Conservation (phyloP, 768 basidiomycete species). For the Austroboletus festivus region DNA sequence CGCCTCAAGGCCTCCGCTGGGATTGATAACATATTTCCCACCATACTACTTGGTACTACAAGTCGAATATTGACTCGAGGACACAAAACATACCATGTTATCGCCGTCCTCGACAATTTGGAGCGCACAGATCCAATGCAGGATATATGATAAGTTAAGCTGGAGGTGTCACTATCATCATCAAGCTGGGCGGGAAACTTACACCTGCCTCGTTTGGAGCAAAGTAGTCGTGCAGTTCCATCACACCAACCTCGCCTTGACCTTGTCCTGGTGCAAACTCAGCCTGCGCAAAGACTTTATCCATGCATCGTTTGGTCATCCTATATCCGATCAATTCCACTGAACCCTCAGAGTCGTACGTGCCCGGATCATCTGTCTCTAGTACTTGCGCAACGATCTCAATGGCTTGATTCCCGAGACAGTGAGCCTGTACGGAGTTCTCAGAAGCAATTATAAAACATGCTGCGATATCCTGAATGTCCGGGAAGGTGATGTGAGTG, state of each 20-base stretch:
- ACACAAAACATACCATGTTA: slow-evolving; percentile 54
- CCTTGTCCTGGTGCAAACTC: too few species aligned
- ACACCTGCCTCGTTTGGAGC: slow-evolving; percentile 61
- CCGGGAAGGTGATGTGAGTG: neutral
- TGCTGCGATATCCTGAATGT: slow-evolving; percentile 62
- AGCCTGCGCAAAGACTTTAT: too few species aligned
- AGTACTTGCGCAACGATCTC: slow-evolving; percentile 68
- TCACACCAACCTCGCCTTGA: too few species aligned
- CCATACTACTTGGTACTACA: slow-evolving; percentile 49
- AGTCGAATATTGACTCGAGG: too few species aligned
- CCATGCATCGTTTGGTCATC: too few species aligned
- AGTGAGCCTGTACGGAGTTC: slow-evolving; percentile 65
- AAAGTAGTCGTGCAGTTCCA: too few species aligned
- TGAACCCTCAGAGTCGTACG: slow-evolving; percentile 62
- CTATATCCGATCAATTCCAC: too few species aligned
- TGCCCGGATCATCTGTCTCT: slow-evolving; percentile 57
- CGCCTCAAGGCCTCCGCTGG: slow-evolving; percentile 80
- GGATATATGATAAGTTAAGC: slow-evolving; percentile 72
- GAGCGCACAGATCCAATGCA: slow-evolving; percentile 65
- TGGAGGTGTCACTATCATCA: neutral
- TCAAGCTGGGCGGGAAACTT: neutral
- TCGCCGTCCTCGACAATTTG: slow-evolving; percentile 70
- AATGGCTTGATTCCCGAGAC: slow-evolving; percentile 79
- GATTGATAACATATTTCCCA: slow-evolving; percentile 79
- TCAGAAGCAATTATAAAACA: slow-evolving; percentile 77